Percentiles rank a stretch among this genome's conserved stretches.
Evolutionary conservation across 1,139 yeast species (phyloP).

Genomic region (Arxiozyma bovina): DNA sequence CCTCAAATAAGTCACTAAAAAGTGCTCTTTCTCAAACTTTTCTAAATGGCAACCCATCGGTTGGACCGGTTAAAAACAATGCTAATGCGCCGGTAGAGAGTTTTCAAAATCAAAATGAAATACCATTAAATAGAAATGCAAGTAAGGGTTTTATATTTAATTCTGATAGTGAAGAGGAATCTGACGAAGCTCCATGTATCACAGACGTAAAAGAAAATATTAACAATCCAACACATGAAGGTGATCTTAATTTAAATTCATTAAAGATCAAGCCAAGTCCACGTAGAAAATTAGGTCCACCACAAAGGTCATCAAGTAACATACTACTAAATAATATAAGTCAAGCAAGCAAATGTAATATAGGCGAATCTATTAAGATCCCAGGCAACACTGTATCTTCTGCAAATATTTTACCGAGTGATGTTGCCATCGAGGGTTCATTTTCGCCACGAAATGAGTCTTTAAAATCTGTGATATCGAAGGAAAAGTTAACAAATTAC

Average conservation of each 20-base stretch:
- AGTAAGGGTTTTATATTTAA: conserved; percentile 25
- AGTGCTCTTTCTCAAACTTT: conserved; percentile 21
- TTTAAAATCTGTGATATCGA: conserved; percentile 18
- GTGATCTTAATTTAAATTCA: conserved; percentile 3
- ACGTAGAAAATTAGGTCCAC: conserved; percentile 5
- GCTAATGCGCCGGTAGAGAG: neutral
- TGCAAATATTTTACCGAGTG: conserved; percentile 31
- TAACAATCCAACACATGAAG: neutral
- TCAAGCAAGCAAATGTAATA: conserved; percentile 1
- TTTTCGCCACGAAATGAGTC: conserved; percentile 29
- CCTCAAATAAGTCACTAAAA: conserved; percentile 5
- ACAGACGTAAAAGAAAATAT: conserved; percentile 1
- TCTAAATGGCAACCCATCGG: conserved; percentile 24
- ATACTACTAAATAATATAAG: neutral
- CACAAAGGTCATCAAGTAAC: conserved; percentile 5
- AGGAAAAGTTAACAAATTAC: conserved; percentile 9
- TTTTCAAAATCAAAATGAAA: neutral
- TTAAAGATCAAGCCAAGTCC: conserved; percentile 1
- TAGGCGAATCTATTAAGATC: conserved; percentile 8
- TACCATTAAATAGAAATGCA: conserved; percentile 8
- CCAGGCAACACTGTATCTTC: conserved; percentile 14
- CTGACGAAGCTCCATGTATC: conserved; percentile 6
- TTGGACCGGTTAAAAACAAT: neutral
- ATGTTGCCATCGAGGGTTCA: conserved; percentile 42
- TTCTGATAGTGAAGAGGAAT: conserved; percentile 26